These are phyloP conservation scores for Astrothelium macrocarpum DNA, from an alignment of 495 filamentous ascomycete species.

Conservation along the genomic window DNA sequence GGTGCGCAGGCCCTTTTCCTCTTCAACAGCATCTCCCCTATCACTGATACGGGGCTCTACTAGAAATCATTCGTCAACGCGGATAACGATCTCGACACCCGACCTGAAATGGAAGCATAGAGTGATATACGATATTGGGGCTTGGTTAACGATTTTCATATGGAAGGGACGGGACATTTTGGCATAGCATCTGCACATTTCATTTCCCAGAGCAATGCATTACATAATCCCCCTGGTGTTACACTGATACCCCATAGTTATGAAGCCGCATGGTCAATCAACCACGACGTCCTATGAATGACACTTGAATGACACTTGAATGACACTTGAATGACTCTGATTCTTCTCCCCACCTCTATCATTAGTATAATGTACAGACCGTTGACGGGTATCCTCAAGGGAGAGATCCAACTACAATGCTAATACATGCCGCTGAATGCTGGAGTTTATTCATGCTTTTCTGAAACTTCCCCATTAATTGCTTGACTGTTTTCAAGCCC, in stretches of 20 bases:
- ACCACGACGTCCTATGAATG: background rate
- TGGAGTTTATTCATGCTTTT: background rate
- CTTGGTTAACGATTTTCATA: background rate
- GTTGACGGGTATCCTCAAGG: background rate
- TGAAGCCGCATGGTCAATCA: background rate
- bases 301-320: no score
- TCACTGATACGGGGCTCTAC: conserved; percentile 36
- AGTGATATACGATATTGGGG: background rate
- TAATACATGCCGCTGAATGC: background rate
- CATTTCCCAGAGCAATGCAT: background rate
- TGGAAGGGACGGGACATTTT: background rate
- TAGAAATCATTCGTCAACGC: conserved; percentile 29
- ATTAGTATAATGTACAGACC: background rate
- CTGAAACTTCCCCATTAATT: background rate
- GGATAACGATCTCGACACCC: background rate
- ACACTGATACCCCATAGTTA: conserved; percentile 2
- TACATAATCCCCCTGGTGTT: background rate
- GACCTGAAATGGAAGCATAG: background rate
- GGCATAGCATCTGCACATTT: background rate
- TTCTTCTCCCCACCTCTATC: background rate
- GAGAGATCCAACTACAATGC: background rate
- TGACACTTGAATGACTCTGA: no score
- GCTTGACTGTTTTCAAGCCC: background rate
- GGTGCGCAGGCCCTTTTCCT: conserved; percentile 38
- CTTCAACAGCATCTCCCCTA: conserved; percentile 34